Evolutionary conservation across 2,329 filamentous ascomycete species (phyloP).

Genomic region (Colletotrichum liaoningense): DNA sequence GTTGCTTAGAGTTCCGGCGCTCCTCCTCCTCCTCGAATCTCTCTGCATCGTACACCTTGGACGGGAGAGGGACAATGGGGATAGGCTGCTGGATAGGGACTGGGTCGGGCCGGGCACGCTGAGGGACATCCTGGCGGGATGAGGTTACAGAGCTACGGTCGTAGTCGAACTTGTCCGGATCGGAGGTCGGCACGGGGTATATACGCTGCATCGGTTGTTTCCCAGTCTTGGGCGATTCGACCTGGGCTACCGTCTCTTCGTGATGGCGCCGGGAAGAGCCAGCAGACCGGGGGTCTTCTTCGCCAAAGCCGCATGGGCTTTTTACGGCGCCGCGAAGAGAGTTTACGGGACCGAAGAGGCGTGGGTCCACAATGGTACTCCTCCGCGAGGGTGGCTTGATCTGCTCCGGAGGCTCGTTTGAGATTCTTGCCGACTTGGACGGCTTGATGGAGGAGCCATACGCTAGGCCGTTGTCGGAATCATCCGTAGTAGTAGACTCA

Average conservation of each 20-base stretch:
- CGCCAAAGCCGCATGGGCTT: conserved; percentile 65
- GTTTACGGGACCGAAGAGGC: conserved; percentile 69
- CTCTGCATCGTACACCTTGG: conserved; percentile 71
- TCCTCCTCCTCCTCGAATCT: conserved; percentile 50
- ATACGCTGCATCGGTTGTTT: conserved; percentile 67
- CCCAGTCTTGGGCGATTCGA: conserved; percentile 48
- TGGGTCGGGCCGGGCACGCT: conserved; percentile 63
- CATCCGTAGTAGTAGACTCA: conserved; percentile 55
- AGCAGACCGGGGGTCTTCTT: conserved; percentile 45
- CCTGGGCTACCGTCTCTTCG: conserved; percentile 46
- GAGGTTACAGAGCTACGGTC: conserved; percentile 61
- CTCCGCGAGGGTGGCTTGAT: conserved; percentile 27
- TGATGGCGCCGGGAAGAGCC: conserved; percentile 50
- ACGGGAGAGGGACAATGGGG: conserved; percentile 79
- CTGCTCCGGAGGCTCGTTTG: conserved; percentile 32
- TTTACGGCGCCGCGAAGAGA: conserved; percentile 68
- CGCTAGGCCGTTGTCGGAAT: conserved; percentile 54
- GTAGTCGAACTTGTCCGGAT: conserved; percentile 72
- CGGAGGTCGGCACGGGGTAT: conserved; percentile 74
- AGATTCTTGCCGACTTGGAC: conserved; percentile 35
- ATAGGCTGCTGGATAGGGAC: conserved; percentile 88
- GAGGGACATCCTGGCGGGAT: conserved; percentile 51
- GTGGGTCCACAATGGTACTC: conserved; percentile 66
- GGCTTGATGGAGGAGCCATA: conserved; percentile 52
- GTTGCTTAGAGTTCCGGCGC: conserved; percentile 44